phyloP scores from a whole-genome alignment of 1,284 basidiomycete genomes.

The Cryptococcus sp. region DNA sequence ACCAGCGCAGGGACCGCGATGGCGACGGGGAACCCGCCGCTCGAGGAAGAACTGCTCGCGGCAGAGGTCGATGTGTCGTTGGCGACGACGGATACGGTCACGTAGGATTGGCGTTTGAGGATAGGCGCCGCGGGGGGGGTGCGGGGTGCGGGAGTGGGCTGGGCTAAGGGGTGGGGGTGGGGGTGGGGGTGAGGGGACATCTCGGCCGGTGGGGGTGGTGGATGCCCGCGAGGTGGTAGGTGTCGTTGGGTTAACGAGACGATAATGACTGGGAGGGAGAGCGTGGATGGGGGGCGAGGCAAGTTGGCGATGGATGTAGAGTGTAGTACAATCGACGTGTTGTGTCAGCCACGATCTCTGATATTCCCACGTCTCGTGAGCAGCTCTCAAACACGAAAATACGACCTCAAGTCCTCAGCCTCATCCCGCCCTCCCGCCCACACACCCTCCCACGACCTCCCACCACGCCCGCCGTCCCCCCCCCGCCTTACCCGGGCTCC shows the following conservation, averaged over 20 bases:
- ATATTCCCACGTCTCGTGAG: no score
- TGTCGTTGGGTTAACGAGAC: background rate
- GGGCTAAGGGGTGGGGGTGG: slow-evolving; percentile 1
- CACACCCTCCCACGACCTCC: no score
- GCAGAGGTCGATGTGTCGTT: slow-evolving; percentile 8
- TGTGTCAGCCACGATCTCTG: no score
- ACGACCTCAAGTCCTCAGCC: no score
- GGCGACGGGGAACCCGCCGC: slow-evolving; percentile 25
- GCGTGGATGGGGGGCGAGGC: no score
- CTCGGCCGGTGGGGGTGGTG: background rate
- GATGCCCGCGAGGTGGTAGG: background rate
- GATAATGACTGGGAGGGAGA: no score
- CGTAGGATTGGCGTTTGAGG: slow-evolving; percentile 13
- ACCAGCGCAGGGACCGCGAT: slow-evolving; percentile 35
- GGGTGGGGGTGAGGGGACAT: background rate
- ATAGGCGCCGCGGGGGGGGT: background rate
- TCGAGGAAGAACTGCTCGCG: background rate
- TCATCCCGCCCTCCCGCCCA: no score
- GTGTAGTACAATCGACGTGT: no score
- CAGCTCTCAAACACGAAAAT: no score
- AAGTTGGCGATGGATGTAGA: no score
- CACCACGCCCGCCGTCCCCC: no score
- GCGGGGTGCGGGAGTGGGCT: slow-evolving; percentile 8
- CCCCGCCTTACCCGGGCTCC: no score
- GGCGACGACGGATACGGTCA: slow-evolving; percentile 16